Conservation (phyloP, 2,329 filamentous ascomycete species). For the Pseudocercospora eumusae region DNA sequence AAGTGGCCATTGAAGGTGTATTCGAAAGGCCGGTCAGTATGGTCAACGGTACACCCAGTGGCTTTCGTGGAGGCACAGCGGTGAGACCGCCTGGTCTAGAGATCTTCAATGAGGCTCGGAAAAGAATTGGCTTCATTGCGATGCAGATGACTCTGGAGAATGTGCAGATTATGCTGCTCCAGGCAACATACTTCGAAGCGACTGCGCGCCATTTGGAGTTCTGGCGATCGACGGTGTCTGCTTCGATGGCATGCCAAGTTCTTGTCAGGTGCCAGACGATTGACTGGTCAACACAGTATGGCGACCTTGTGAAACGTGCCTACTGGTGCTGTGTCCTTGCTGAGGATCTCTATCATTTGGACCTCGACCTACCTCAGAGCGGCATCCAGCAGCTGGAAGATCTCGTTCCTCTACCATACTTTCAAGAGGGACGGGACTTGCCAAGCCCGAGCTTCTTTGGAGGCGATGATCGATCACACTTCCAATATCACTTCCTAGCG, state of each 20-base stretch:
- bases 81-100: constrained; percentile 58
- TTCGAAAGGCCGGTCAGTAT: constrained; percentile 51
- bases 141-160: constrained; percentile 60
- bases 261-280: constrained; percentile 53
- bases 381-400: constrained; percentile 57
- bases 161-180: constrained; percentile 59
- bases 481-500: constrained; percentile 61
- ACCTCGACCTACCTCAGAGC: constrained; percentile 60
- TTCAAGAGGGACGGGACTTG: constrained; percentile 48
- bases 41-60: constrained; percentile 52
- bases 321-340: constrained; percentile 60
- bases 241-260: constrained; percentile 60
- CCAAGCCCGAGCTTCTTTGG: constrained; percentile 31
- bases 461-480: constrained; percentile 54
- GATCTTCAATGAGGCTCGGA: constrained; percentile 64
- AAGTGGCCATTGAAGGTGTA: constrained; percentile 57
- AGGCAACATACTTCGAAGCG: constrained; percentile 44
- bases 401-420: constrained; percentile 58
- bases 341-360: constrained; percentile 56
- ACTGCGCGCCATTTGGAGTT: constrained; percentile 53
- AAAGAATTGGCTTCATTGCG: constrained; percentile 59
- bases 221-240: constrained; percentile 59
- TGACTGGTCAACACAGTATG: constrained; percentile 51
- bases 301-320: constrained; percentile 56
- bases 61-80: constrained; percentile 55